Evolutionary conservation across 495 filamentous ascomycete genomes (phyloP).

Genomic region (Patellaria atrata): DNA sequence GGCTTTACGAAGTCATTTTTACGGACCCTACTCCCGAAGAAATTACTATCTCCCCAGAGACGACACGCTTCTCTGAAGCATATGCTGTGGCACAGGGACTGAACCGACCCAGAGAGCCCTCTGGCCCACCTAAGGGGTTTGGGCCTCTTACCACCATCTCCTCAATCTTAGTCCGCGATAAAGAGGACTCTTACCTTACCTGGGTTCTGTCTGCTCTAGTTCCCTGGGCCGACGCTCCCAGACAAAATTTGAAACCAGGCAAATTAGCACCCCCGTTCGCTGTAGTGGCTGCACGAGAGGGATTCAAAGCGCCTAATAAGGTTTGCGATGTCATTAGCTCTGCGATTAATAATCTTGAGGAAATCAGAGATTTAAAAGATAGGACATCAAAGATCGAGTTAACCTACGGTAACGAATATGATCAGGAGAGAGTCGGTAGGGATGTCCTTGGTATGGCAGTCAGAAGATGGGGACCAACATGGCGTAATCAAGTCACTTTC

Average conservation of each 20-base stretch:
- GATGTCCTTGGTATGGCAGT: slow-evolving; percentile 60
- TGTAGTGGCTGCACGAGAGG: slow-evolving; percentile 51
- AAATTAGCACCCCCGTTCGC: slow-evolving; percentile 37
- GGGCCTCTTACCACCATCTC: slow-evolving; percentile 36
- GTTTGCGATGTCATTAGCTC: slow-evolving; percentile 47
- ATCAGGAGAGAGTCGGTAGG: slow-evolving; percentile 23
- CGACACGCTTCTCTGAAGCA: slow-evolving; percentile 30
- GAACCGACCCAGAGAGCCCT: background rate
- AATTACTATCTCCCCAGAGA: slow-evolving; percentile 17
- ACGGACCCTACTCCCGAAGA: slow-evolving; percentile 42
- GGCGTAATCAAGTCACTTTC: slow-evolving; percentile 61
- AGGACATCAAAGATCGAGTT: slow-evolving; percentile 29
- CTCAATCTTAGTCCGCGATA: slow-evolving; percentile 39
- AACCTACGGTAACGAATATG: too few species aligned
- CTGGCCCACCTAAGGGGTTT: slow-evolving; percentile 30
- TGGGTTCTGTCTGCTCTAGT: slow-evolving; percentile 64
- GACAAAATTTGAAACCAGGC: slow-evolving; percentile 27
- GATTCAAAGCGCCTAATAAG: slow-evolving; percentile 67
- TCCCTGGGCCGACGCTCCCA: slow-evolving; percentile 55
- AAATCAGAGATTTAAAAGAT: slow-evolving; percentile 47
- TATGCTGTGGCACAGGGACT: slow-evolving; percentile 34
- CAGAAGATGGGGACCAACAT: slow-evolving; percentile 55
- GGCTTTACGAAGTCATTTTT: slow-evolving; percentile 71
- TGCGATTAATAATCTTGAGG: slow-evolving; percentile 40
- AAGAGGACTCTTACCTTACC: slow-evolving; percentile 48